Evolutionary conservation across 768 basidiomycete genomes (phyloP).

Genomic region (Galerina sulciceps): DNA sequence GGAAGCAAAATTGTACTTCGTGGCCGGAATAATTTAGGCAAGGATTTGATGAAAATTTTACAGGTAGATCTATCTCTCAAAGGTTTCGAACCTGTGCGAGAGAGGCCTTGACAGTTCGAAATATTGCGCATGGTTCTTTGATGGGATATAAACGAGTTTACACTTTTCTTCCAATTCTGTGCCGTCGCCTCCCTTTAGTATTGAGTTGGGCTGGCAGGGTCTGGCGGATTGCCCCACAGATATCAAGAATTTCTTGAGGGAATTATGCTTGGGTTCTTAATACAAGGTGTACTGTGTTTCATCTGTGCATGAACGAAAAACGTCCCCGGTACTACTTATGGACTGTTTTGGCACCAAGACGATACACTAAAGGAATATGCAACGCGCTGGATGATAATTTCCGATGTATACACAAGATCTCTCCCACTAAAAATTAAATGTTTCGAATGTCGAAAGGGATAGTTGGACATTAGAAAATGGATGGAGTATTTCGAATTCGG

Average conservation of each 20-base stretch:
- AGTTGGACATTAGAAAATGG: slow-evolving; percentile 15
- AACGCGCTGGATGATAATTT: slow-evolving; percentile 31
- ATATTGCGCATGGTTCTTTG: slow-evolving; percentile 5
- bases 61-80: no score
- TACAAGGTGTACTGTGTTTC: slow-evolving; percentile 14
- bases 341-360: slow-evolving; percentile 20
- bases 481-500: not conserved
- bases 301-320: slow-evolving; percentile 33
- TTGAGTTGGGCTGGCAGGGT: not conserved
- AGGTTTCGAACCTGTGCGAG: no score
- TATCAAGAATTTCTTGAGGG: slow-evolving; percentile 15
- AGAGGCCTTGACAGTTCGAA: not conserved
- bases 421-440: slow-evolving; percentile 33
- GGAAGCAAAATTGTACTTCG: no score
- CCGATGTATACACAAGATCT: slow-evolving; percentile 28
- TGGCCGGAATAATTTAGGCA: no score
- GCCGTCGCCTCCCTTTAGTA: no score
- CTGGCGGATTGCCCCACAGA: slow-evolving; percentile 10
- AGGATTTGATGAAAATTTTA: no score
- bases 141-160: not conserved
- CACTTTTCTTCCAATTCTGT: not conserved
- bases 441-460: slow-evolving; percentile 35
- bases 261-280: slow-evolving; percentile 11
- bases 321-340: slow-evolving; percentile 36
- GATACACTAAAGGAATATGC: not conserved